Evolutionary conservation across 148 eudicot genomes (phyloP), one percentile per base, ranked within the genome.

Genomic region (Cornus controversa): DNA sequence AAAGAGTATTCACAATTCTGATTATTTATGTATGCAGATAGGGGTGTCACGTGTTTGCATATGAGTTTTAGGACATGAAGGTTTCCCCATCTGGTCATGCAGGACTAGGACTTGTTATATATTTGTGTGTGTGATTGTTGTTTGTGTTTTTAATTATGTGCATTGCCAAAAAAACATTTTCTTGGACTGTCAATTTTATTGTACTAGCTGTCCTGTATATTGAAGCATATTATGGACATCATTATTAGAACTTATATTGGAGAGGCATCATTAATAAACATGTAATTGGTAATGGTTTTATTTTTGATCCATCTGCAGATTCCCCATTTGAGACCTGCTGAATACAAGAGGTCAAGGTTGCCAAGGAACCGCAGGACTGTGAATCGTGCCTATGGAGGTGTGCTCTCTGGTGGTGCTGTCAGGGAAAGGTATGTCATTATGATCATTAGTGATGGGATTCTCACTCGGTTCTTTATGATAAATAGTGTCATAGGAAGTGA

Each of bases 271-370:
- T 54, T 54, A 6, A 20, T 24, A 31, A 31, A 31, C 34, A 31
- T 31, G 34, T 3, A 3, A 31, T 31, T 31, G 34, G 34, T 31
- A n/a, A 0, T 8, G 28, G 28, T 45, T 29, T 26, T 5, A 47
- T 20, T 40, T 66, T 57, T 34, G 1, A 34, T 60, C 11, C 23
- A 6, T 73, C 58, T 67, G 73, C 73, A 79, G 82, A 73, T 79
- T 79, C 82, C 82, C 67, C 82, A 79, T 34, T 58, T 79, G 73
- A 79, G 82, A 67, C 78, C 82, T 73, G 31, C 82, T 37, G 82
- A 79, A 57, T 79, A 79, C 77, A 79, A 79, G 77, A 73, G 82
- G 26, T 72, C 81, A 40, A 73, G 81, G 29, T 79, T 79, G 81
- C 57, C 81, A 47, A 72, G 81, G 81, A 79, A 79, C 62, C 82